Evolutionary conservation across 208 protist genomes (phyloP), one percentile per base, ranked within the genome.

Genomic region (Wallacemonas collosoma): DNA sequence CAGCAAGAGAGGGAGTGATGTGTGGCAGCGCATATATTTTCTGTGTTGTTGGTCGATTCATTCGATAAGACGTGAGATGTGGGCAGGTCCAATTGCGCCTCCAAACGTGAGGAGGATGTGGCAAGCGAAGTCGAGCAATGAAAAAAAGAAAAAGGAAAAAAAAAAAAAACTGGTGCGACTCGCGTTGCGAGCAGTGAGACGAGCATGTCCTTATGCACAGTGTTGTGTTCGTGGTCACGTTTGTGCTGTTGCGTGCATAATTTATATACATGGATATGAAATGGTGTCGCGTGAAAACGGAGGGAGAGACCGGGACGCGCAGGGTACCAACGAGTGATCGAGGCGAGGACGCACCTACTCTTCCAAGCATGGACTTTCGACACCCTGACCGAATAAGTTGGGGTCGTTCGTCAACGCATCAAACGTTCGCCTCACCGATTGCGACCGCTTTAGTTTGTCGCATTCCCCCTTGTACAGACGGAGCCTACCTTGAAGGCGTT

Each of bases 331-430:
- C 8, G 45, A 14, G 45, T 50, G 45, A 14, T 14, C 12, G 12
- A 9, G 51, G 51, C 26, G 8, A 5, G 12, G 14, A 44, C 17
- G 6, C 56, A 62, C 4, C 43, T 15, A 62, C 9, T 56, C 26
- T 36, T 62, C 56, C 26, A 41, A 65, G n/a, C 50, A 12, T 44
- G 60, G 60, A 12, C 41, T 65, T 38, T 65, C 60, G n/a, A 65
- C 12, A 11, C 50, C 3, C 9, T 5, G 41, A 11, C 60, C 60
- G 60, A 65, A 65, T n/a, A 65, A 5, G 7, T 65, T 14, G 4
- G 60, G 60, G n/a, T 65, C 60, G 15, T 65, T 45, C 14, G 60
- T 65, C 14, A 65, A 17, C 12, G 3, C 15, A 15, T 65, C 60
- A 1, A 65, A 65, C 40, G 43, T 51, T 36, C 26, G 60, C 60